phyloP scores from a whole-genome alignment of 1,284 basidiomycete genomes.

The Sanguinoderma infundibulare region DNA sequence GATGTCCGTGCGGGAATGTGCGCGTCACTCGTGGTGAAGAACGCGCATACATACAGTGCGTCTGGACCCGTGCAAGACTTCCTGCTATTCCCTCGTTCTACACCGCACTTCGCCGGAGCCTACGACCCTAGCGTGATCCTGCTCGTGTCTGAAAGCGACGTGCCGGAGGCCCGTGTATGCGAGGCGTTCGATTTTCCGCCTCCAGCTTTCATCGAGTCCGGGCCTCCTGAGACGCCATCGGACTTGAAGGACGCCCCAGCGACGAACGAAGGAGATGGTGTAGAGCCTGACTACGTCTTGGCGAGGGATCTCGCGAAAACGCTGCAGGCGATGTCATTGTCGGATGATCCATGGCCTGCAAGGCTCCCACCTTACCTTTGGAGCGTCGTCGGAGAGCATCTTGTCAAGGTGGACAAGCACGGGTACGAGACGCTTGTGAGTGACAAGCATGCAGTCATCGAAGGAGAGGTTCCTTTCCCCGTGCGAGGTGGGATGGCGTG shows the following conservation, averaged over 20 bases:
- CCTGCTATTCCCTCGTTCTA: constrained; percentile 71
- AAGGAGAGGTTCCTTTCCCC: constrained; percentile 33
- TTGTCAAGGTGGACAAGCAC: constrained; percentile 50
- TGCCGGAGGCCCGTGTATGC: constrained; percentile 43
- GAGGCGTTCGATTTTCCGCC: constrained; percentile 65
- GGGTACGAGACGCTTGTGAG: constrained; percentile 43
- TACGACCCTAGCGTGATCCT: constrained; percentile 77
- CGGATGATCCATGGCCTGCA: constrained; percentile 43
- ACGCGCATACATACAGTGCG: constrained; percentile 67
- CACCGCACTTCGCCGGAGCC: constrained; percentile 72
- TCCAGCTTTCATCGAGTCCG: constrained; percentile 41
- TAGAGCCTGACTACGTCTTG: constrained; percentile 32
- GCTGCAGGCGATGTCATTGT: constrained; percentile 45
- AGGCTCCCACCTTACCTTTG: constrained; percentile 46
- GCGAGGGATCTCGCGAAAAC: constrained; percentile 47
- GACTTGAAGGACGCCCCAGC: not conserved
- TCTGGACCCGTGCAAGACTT: constrained; percentile 77
- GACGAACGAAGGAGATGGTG: constrained; percentile 9
- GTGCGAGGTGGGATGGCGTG: constrained; percentile 59
- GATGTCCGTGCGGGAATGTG: constrained; percentile 66
- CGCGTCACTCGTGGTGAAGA: constrained; percentile 59
- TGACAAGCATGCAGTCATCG: constrained; percentile 12
- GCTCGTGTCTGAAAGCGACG: constrained; percentile 47
- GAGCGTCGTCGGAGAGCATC: constrained; percentile 43
- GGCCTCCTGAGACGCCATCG: constrained; percentile 4